Base-by-base conservation (phyloP, 108 stramenopile genomes). In the Cyclotella kingstonii region DNA sequence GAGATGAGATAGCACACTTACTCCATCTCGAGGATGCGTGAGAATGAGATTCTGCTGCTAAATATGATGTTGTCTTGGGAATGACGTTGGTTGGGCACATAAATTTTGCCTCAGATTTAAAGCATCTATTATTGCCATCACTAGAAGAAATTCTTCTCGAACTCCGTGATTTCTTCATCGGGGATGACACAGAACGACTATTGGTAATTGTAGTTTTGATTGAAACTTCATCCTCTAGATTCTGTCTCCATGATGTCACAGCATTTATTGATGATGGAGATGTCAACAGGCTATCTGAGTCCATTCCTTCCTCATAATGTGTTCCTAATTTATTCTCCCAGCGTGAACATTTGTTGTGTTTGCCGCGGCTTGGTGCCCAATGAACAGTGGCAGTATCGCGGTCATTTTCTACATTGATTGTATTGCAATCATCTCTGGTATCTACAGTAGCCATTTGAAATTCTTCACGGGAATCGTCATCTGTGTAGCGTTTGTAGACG, bases 181-280 rank as follows among this genome's bases (percentile, higher is more conserved):
- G 23, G 7, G 55, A 42, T 2, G 40, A 18, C 26, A 56, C 26
- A 23, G 39, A 56, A 0, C 55, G 55, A 56, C 39, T 42, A 18
- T 40, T 56, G n/a, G 55, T 56, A 14, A 56, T 56, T 4, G 55
- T 40, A 22, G 55, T 56, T 10, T n/a, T 28, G 21, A 56, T 31
- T 8, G 55, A 56, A 3, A 26, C 14, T 1, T 56, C 39, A 10
- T 56, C 55, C 4, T 41, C 55, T 11, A 14, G 1, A 14, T 51
- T 51, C 49, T 5, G 1, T 4, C 17, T 19, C 17, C 14, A 51
- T 30, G 28, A 30, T 30, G 14, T 51, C 12, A 51, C 49, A 15
- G 49, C 49, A 51, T 51, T 51, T 4, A 51, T 19, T 19, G 28
- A 30, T 2, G 28, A 30, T 11, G 49, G 49, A 30, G 28, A 30